Evolutionary conservation across 78 protist genomes (phyloP).

Genomic region (Guillardia theta): DNA sequence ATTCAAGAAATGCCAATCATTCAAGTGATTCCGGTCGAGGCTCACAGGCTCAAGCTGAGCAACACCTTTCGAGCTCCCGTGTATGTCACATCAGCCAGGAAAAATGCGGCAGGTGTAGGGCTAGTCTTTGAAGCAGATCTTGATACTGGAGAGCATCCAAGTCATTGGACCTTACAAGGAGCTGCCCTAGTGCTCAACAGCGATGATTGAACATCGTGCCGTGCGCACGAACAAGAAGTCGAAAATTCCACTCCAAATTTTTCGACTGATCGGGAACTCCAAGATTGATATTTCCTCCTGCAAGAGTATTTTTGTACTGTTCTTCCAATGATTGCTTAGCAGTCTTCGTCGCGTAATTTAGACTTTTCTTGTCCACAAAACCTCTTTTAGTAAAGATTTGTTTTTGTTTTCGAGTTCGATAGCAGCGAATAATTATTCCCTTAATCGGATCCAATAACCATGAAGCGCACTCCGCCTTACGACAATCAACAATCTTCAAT

Average conservation of each 20-base stretch:
- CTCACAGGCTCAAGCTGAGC: conserved; percentile 55
- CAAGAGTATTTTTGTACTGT: not conserved
- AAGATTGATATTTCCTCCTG: not conserved
- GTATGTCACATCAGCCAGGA: conserved; percentile 81
- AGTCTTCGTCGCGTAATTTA: not conserved
- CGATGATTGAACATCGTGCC: not conserved
- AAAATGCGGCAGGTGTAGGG: conserved; percentile 88
- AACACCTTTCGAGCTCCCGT: conserved; percentile 84
- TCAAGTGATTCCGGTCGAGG: conserved; percentile 84
- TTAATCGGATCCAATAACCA: too few species aligned
- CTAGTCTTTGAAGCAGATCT: conserved; percentile 87
- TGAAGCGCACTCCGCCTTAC: too few species aligned
- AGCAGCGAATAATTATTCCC: too few species aligned
- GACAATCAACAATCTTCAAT: too few species aligned
- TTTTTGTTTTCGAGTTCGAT: too few species aligned
- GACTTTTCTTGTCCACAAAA: not conserved
- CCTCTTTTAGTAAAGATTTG: not conserved
- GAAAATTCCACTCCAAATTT: not conserved
- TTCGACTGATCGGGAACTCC: too few species aligned
- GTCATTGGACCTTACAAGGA: conserved; percentile 71
- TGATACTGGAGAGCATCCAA: conserved; percentile 56
- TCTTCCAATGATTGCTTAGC: not conserved
- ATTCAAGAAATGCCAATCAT: conserved; percentile 79
- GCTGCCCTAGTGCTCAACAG: conserved; percentile 39
- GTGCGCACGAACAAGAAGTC: not conserved